These are phyloP conservation scores for Xylaria sp. DNA, from an alignment of 2,329 filamentous ascomycete genomes.

Conservation along the genomic window DNA sequence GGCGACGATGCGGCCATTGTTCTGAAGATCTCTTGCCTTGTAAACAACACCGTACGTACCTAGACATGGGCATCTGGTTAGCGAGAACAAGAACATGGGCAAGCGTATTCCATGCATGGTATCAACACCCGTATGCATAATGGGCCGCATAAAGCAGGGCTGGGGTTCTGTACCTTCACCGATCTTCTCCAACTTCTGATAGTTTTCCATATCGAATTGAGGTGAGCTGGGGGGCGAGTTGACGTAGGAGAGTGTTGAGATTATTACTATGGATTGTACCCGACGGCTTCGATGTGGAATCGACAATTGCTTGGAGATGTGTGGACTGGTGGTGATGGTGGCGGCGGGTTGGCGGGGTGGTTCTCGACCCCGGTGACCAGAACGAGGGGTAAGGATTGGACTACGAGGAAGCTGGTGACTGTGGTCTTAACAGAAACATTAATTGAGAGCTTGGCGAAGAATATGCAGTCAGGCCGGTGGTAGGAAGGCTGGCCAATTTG, in stretches of 20 bases:
- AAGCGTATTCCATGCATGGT: background rate
- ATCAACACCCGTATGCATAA: background rate
- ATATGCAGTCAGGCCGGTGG: conserved; percentile 16
- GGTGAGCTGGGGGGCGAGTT: background rate
- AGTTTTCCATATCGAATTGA: conserved; percentile 80
- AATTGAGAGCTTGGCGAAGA: conserved; percentile 13
- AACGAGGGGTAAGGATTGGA: conserved; percentile 25
- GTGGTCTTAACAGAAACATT: conserved; percentile 15
- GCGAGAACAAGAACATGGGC: background rate
- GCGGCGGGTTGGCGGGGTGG: conserved; percentile 26
- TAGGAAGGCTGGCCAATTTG: conserved; percentile 20
- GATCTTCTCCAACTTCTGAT: conserved; percentile 96
- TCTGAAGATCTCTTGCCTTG: conserved; percentile 87
- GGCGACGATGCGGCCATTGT: conserved; percentile 85
- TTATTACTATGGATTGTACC: background rate
- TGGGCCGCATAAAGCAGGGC: conserved; percentile 2
- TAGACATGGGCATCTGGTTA: conserved; percentile 50
- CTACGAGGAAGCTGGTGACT: conserved; percentile 8
- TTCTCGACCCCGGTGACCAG: conserved; percentile 14
- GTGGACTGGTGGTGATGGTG: conserved; percentile 3
- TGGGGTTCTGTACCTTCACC: conserved; percentile 75
- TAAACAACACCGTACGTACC: conserved; percentile 96
- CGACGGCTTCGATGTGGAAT: background rate
- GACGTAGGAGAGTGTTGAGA: conserved; percentile 28
- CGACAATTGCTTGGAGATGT: background rate